These are phyloP conservation scores for Debaryomyces udenii DNA, from an alignment of 1,139 yeast species.

Conservation along the genomic window DNA sequence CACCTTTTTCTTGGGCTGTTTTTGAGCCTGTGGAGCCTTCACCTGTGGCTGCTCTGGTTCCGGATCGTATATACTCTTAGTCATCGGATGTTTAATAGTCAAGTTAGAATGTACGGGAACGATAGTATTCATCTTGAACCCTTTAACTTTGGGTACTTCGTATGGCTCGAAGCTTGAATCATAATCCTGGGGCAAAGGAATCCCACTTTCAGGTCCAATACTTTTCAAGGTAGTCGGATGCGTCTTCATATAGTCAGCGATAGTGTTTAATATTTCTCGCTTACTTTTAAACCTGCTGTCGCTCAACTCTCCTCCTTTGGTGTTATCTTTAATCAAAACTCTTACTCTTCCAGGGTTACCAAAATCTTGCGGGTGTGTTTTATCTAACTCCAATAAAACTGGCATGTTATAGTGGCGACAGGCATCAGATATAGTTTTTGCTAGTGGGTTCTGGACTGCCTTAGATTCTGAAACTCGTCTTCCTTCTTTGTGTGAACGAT, in stretches of 20 bases:
- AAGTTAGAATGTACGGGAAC: slow-evolving; percentile 84
- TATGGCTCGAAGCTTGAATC: slow-evolving; percentile 55
- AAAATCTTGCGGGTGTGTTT: slow-evolving; percentile 94
- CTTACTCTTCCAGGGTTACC: slow-evolving; percentile 96
- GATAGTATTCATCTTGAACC: slow-evolving; percentile 81
- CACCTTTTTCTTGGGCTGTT: slow-evolving; percentile 54
- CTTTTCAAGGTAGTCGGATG: slow-evolving; percentile 75
- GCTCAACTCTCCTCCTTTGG: slow-evolving; percentile 42
- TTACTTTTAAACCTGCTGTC: slow-evolving; percentile 55
- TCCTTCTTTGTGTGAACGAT: slow-evolving; percentile 77
- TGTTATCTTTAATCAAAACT: slow-evolving; percentile 58
- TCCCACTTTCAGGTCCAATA: slow-evolving; percentile 51
- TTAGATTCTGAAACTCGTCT: slow-evolving; percentile 68
- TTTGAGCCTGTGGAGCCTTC: slow-evolving; percentile 42
- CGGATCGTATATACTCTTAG: slow-evolving; percentile 67
- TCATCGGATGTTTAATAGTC: slow-evolving; percentile 82
- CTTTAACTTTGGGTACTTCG: slow-evolving; percentile 76
- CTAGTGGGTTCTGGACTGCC: slow-evolving; percentile 87
- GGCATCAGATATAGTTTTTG: slow-evolving; percentile 76
- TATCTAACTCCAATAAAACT: slow-evolving; percentile 70
- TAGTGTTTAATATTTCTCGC: slow-evolving; percentile 62
- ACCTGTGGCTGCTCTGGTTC: slow-evolving; percentile 45
- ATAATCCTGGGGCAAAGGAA: slow-evolving; percentile 67
- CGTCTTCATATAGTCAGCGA: slow-evolving; percentile 62
- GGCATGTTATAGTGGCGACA: slow-evolving; percentile 54